Evolutionary conservation across 768 basidiomycete genomes (phyloP).

Genomic region (Auricularia sp.): DNA sequence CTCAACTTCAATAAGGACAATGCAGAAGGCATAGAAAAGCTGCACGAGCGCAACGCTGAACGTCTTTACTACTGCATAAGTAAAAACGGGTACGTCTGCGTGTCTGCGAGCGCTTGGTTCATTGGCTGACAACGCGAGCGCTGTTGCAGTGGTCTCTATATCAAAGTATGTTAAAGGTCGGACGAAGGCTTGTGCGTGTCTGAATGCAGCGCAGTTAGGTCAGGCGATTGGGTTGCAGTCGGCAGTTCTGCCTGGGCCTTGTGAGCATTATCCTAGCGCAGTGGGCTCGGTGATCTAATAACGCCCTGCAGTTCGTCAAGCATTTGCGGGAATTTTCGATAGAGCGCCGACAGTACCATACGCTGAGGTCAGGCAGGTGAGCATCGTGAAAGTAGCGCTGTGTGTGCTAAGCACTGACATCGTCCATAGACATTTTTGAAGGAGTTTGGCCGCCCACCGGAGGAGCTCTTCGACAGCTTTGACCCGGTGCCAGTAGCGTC

Average conservation of each 20-base stretch:
- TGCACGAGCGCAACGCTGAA: neutral
- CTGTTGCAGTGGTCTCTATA: neutral
- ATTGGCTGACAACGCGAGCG: no score
- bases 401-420: neutral
- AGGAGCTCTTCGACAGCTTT: conserved; percentile 70
- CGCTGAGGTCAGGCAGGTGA: neutral
- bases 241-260: neutral
- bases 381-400: neutral
- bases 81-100: neutral
- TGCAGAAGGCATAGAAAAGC: neutral
- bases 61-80: neutral
- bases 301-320: neutral
- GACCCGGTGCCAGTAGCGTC: conserved; percentile 71
- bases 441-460: conserved; percentile 60
- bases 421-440: conserved; percentile 30
- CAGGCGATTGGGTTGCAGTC: neutral
- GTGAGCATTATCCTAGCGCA: neutral
- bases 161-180: neutral
- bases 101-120: neutral
- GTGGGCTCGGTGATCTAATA: neutral
- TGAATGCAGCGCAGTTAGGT: neutral
- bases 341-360: neutral
- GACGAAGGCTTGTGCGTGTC: neutral
- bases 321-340: neutral
- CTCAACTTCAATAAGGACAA: neutral